Evolutionary conservation across 495 filamentous ascomycete species (phyloP).

Genomic region (Astrothelium macrocarpum): DNA sequence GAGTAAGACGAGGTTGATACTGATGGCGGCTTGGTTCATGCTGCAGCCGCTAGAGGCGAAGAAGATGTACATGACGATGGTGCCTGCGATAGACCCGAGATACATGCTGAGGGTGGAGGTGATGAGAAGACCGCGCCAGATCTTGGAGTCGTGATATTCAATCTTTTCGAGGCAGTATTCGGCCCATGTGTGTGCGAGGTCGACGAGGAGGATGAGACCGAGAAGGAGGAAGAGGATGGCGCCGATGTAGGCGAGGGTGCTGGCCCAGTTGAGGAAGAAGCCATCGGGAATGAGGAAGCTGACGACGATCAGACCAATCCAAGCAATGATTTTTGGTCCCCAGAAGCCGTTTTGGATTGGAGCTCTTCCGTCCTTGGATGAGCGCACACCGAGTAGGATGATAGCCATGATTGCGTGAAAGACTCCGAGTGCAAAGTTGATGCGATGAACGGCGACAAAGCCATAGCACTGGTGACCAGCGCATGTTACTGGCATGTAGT

Average conservation of each 20-base stretch:
- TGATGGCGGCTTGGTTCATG: slow-evolving; percentile 84
- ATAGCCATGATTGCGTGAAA: slow-evolving; percentile 83
- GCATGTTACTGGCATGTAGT: slow-evolving; percentile 91
- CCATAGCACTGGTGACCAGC: slow-evolving; percentile 86
- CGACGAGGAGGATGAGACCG: slow-evolving; percentile 84
- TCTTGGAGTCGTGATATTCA: slow-evolving; percentile 71
- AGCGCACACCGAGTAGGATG: slow-evolving; percentile 75
- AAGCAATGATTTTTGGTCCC: slow-evolving; percentile 78
- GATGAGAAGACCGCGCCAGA: slow-evolving; percentile 80
- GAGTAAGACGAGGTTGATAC: slow-evolving; percentile 77
- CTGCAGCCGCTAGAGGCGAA: slow-evolving; percentile 74
- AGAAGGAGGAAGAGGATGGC: slow-evolving; percentile 92
- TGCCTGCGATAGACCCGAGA: slow-evolving; percentile 79
- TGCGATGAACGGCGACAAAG: slow-evolving; percentile 91
- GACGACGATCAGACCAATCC: slow-evolving; percentile 75
- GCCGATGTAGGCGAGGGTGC: slow-evolving; percentile 79
- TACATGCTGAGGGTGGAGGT: slow-evolving; percentile 94
- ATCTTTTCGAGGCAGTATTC: slow-evolving; percentile 92
- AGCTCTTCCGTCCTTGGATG: slow-evolving; percentile 78
- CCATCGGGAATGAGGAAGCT: slow-evolving; percentile 91
- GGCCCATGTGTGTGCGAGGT: slow-evolving; percentile 95
- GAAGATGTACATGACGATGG: slow-evolving; percentile 94
- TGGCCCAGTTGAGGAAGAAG: slow-evolving; percentile 94
- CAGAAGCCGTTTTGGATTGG: slow-evolving; percentile 90
- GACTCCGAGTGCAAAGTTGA: slow-evolving; percentile 92